phyloP scores from a whole-genome alignment of 179 eudicot species.

The Beta lomatogona region DNA sequence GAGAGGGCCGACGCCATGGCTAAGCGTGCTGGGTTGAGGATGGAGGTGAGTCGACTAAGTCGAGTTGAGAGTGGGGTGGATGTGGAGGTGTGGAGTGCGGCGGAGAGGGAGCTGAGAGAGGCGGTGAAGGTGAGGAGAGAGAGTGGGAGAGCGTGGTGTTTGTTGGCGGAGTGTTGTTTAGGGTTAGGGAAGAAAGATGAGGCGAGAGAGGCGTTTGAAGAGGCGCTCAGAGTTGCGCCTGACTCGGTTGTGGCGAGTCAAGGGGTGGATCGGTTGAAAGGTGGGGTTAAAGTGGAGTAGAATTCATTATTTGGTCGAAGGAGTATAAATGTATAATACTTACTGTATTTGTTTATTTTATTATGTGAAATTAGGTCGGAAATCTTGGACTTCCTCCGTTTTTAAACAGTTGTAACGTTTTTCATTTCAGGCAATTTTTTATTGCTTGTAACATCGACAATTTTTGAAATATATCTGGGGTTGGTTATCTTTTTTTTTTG shows the following conservation, averaged over 20 bases:
- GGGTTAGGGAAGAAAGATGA: constrained; percentile 28
- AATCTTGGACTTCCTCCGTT: not conserved
- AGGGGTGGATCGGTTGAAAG: constrained; percentile 29
- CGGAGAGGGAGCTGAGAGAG: constrained; percentile 41
- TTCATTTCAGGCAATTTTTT: too few species aligned
- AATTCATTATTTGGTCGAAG: not conserved
- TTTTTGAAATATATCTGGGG: too few species aligned
- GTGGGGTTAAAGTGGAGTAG: too few species aligned
- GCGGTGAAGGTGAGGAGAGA: constrained; percentile 34
- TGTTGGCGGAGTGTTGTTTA: constrained; percentile 39
- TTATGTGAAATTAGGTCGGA: not conserved
- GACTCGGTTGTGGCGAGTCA: constrained; percentile 17
- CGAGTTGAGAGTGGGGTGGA: constrained; percentile 31
- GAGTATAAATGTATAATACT: too few species aligned
- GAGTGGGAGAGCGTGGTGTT: constrained; percentile 37
- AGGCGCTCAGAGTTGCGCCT: constrained; percentile 30
- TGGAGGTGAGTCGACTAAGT: constrained; percentile 41
- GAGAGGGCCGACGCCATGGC: constrained; percentile 75
- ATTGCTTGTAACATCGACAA: too few species aligned
- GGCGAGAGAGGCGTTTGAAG: constrained; percentile 38
- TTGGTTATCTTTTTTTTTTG: accelerated
- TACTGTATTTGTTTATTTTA: not conserved
- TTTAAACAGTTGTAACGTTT: not conserved
- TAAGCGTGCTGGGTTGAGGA: constrained; percentile 67
- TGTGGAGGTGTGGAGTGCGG: constrained; percentile 38